Base-by-base conservation (phyloP, 2,329 filamentous ascomycete genomes). In the Aspergillus sp. region DNA sequence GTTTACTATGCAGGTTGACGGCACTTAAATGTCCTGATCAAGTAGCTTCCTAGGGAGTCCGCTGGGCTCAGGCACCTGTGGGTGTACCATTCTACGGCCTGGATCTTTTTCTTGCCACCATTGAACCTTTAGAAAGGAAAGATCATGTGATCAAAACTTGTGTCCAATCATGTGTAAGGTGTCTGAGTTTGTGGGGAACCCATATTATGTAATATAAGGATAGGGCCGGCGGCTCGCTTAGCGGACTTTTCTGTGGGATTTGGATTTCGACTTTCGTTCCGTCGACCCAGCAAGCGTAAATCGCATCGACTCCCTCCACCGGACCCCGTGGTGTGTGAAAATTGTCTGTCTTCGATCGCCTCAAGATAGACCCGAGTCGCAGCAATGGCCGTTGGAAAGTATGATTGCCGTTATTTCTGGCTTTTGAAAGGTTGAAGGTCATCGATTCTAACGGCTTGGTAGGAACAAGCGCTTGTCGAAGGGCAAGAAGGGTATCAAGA, bases 401-500 rank as follows among this genome's bases (percentile, higher is more conserved):
- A 76, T 79, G 82, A 78, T 47, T 55, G 50, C 49, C 49, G 47
- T 50, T 29, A 55, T 32, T 20, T 32, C n/a, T 57, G 31, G 47
- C 29, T 43, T 34, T 4, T 32, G 20, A 23, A 19, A 13, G 48
- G 20, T 16, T 20, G 45, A 10, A 29, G 25, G 11, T 29, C 25
- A 29, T 29, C 25, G 11, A 38, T 38, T n/a, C 60, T 63, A 47
- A 63, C 53, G 16, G 34, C 11, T 45, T 53, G 53, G 23, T 69
- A 91, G 88, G 90, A 99, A 99, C 88, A 99, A 99, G 91, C 91
- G 94, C 86, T 87, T 99, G 84, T 97, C 94, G 67, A 99, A 99
- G 87, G 94, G 94, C 83, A 99, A 97, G 91, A 99, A 99, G 88
- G 93, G 94, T 80, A 85, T 97, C 78, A 97, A 97, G 91, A 97